A percentile compares a stretch with the other conserved stretches of the same genome.
Evolutionary conservation across 1,284 basidiomycete species (phyloP).

Genomic region (Sphaerobolus stellatus): DNA sequence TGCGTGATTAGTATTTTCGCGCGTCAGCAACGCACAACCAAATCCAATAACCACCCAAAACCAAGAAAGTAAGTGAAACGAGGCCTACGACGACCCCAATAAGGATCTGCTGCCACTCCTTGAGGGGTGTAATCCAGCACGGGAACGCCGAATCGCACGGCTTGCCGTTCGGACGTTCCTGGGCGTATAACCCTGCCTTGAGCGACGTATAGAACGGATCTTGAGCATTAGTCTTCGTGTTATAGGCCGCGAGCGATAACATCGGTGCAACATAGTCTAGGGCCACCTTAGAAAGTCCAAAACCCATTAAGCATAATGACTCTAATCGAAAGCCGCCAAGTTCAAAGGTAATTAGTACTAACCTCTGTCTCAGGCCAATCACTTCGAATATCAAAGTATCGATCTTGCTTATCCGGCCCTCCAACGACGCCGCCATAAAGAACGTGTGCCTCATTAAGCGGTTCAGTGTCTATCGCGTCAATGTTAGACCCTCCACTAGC

Average conservation of each 20-base stretch:
- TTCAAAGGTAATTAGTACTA: conserved; percentile 13
- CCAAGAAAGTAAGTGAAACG: conserved; percentile 56
- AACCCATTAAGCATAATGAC: conserved; percentile 30
- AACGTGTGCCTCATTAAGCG: conserved; percentile 67
- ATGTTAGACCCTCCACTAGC: conserved; percentile 77
- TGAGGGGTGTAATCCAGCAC: conserved; percentile 45
- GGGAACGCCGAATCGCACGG: conserved; percentile 77
- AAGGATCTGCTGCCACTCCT: conserved; percentile 70
- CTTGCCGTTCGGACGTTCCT: conserved; percentile 58
- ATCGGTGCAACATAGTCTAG: conserved; percentile 86
- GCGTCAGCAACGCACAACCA: too few relatives aligned
- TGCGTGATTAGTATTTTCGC: too few relatives aligned
- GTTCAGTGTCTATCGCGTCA: conserved; percentile 67
- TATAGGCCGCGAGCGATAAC: conserved; percentile 77
- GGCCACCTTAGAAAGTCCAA: too few relatives aligned
- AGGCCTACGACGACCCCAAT: conserved; percentile 67
- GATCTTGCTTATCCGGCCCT: conserved; percentile 76
- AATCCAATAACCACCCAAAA: conserved; percentile 48
- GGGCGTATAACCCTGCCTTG: conserved; percentile 62
- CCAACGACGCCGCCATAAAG: conserved; percentile 88
- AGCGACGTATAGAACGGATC: conserved; percentile 81
- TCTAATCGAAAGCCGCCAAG: too few relatives aligned
- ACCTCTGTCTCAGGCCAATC: conserved; percentile 83
- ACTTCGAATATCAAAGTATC: conserved; percentile 80
- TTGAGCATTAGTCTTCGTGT: conserved; percentile 59